Evolutionary conservation across 2,329 filamentous ascomycete species (phyloP).

Genomic region (Nemania abortiva): DNA sequence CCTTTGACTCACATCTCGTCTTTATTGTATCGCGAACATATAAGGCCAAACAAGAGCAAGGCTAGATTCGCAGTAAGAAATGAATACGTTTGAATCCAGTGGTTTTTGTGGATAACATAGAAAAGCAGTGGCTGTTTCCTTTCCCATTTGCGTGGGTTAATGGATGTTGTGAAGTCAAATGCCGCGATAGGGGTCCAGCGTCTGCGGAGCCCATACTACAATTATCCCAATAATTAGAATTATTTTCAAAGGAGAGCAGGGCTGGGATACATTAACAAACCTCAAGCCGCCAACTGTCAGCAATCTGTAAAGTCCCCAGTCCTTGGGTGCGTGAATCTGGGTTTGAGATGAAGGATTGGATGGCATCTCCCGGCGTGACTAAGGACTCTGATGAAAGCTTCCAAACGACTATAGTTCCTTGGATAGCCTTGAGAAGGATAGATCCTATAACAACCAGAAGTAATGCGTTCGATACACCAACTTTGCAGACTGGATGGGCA

Average conservation of each 20-base stretch:
- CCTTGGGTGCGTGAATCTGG: constrained; percentile 4
- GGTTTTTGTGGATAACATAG: background rate
- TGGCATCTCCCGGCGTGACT: constrained; percentile 17
- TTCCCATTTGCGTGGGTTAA: background rate
- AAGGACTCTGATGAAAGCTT: constrained; percentile 1
- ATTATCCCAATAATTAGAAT: background rate
- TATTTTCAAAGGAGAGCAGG: no score
- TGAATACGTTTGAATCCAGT: constrained; percentile 4
- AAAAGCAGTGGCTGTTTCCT: background rate
- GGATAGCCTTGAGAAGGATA: constrained; percentile 7
- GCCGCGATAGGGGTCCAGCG: background rate
- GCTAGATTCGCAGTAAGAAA: background rate
- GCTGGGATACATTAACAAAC: background rate
- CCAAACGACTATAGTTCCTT: constrained; percentile 1
- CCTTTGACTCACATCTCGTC: background rate
- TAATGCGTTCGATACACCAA: background rate
- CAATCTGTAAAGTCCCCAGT: background rate
- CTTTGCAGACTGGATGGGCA: background rate
- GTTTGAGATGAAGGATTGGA: constrained; percentile 19
- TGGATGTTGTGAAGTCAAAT: background rate
- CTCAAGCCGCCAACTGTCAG: background rate
- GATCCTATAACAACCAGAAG: background rate
- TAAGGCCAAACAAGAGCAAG: background rate
- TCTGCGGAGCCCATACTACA: constrained; percentile 1
- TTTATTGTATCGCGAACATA: background rate